Percentiles rank a stretch among this genome's conserved stretches.
Evolutionary conservation across 352 stramenopile genomes (phyloP).

Genomic region (Saprolegnia diclina): DNA sequence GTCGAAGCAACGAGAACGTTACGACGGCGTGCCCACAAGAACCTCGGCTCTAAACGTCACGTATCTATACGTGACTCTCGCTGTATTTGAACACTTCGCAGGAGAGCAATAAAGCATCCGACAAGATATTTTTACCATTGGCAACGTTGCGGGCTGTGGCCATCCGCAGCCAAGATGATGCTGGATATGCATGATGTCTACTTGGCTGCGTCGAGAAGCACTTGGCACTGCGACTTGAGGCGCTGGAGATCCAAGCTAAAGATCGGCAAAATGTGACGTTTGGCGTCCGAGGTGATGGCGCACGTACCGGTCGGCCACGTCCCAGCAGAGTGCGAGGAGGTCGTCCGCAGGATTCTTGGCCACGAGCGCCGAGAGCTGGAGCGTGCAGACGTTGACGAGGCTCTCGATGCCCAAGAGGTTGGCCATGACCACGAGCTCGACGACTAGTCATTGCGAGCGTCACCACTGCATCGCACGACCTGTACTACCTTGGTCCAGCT

Average conservation of each 20-base stretch:
- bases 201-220: conserved; percentile 3
- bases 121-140: too few relatives aligned
- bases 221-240: conserved; percentile 22
- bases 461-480: neutral
- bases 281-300: neutral
- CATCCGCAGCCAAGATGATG: too few relatives aligned
- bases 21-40: too few relatives aligned
- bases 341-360: neutral
- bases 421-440: conserved; percentile 19
- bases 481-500: conserved; percentile 13
- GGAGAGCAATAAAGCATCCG: neutral
- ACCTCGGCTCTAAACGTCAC: too few relatives aligned
- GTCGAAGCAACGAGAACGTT: too few relatives aligned
- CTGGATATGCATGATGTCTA: neutral
- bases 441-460: neutral
- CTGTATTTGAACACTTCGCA: neutral
- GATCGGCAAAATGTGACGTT: neutral
- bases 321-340: neutral
- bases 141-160: too few relatives aligned
- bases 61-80: too few relatives aligned
- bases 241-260: conserved; percentile 20
- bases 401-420: conserved; percentile 19
- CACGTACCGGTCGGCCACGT: conserved; percentile 19
- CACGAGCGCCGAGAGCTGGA: conserved; percentile 11
- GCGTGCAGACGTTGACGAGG: conserved; percentile 23